Evolutionary conservation across 192 early-diverging fungal species (phyloP).

Genomic region (Tieghemiomyces parasiticus): DNA sequence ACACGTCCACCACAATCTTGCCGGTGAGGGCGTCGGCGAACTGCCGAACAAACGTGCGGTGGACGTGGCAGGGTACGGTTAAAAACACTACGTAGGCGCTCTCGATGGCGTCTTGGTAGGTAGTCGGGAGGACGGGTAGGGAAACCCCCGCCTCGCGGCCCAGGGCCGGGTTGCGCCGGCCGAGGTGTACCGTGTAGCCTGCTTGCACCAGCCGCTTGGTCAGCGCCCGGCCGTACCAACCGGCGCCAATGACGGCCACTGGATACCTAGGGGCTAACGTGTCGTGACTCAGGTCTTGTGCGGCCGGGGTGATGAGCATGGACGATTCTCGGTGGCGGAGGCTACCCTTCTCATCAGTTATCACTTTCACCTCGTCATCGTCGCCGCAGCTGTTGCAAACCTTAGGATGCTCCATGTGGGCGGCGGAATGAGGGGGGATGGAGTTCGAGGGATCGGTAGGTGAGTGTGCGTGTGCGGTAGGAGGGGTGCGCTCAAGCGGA

Average conservation of each 20-base stretch:
- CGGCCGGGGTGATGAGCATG: too few relatives aligned
- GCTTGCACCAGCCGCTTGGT: neutral
- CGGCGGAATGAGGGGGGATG: too few relatives aligned
- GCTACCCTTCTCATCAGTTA: too few relatives aligned
- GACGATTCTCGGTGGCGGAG: too few relatives aligned
- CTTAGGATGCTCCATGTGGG: too few relatives aligned
- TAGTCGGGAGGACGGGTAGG: neutral
- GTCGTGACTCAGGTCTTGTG: neutral
- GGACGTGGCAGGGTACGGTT: neutral
- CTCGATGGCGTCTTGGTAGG: constrained; percentile 7
- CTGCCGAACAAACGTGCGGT: neutral
- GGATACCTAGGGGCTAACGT: neutral
- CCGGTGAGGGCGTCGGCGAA: neutral
- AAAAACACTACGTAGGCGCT: constrained; percentile 5
- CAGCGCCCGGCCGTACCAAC: constrained; percentile 11
- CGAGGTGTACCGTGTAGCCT: constrained; percentile 2
- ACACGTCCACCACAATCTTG: constrained; percentile 9
- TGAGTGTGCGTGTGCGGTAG: too few relatives aligned
- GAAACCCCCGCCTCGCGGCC: neutral
- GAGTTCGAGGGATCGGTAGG: too few relatives aligned
- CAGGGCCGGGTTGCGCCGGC: neutral
- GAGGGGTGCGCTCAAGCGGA: too few relatives aligned
- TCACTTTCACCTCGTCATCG: too few relatives aligned
- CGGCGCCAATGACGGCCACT: constrained; percentile 3
- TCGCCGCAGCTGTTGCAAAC: too few relatives aligned